Evolutionary conservation across 106 monocot genomes (phyloP), one percentile per base, ranked within the genome.

Genomic region (Narthecium ossifragum): DNA sequence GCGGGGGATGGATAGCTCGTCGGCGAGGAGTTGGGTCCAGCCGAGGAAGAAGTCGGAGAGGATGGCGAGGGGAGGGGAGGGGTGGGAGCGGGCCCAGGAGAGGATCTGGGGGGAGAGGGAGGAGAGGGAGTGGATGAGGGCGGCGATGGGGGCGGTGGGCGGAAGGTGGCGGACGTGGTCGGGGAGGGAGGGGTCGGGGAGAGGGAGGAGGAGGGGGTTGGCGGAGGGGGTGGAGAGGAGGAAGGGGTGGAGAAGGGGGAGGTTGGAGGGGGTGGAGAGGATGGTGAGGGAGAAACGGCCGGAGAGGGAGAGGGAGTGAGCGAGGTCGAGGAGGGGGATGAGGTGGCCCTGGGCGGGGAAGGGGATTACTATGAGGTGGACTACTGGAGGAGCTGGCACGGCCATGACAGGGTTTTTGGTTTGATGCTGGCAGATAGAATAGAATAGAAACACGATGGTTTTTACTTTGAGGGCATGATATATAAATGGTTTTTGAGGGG

Each of bases 341-440:
- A 82, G 64, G 57, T 87, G 86, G 51, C 86, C 86, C 59, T 75
- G 78, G 1, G 82, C 75, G 5, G 86, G 82, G 69, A 40, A 87
- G 3, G 82, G 86, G 53, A 87, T 38, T 4, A 75, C 51, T 24
- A 80, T 66, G 38, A 85, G 15, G 26, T 85, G 84, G n/a, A n/a
- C n/a, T n/a, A n/a, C n/a, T n/a, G n/a, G n/a, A n/a, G n/a, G n/a
- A n/a, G n/a, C n/a, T n/a, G n/a, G n/a, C n/a, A n/a, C n/a, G n/a
- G n/a, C n/a, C n/a, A n/a, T n/a, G n/a, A n/a, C n/a, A n/a, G n/a
- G n/a, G n/a, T n/a, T n/a, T n/a, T n/a, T n/a, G n/a, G n/a, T n/a
- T n/a, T n/a, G n/a, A n/a, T n/a, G n/a, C n/a, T n/a, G n/a, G n/a
- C n/a, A n/a, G n/a, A n/a, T n/a, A n/a, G n/a, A n/a, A n/a, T n/a